These are phyloP conservation scores for Tuber umbilicatum DNA, from an alignment of 495 filamentous ascomycete genomes.

Conservation along the genomic window DNA sequence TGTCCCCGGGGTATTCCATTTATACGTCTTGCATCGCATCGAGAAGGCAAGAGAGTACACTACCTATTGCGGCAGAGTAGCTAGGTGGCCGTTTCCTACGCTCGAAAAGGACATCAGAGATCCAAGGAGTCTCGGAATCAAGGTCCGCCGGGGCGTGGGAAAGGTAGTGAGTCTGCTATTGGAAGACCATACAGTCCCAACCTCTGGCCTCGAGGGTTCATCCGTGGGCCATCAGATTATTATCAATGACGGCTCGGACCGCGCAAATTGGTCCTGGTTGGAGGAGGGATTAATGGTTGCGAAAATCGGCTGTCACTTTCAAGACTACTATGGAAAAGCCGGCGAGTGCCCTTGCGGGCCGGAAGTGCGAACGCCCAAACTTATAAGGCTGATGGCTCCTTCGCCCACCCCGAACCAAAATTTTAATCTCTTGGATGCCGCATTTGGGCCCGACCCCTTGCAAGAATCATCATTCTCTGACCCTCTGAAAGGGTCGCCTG, in stretches of 20 bases:
- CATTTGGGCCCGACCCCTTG: neutral
- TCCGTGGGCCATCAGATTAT: neutral
- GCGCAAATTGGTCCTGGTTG: neutral
- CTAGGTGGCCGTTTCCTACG: slow-evolving; percentile 30
- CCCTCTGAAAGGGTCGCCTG: neutral
- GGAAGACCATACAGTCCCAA: slow-evolving; percentile 18
- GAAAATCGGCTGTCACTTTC: neutral
- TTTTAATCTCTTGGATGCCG: neutral
- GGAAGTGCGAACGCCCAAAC: neutral
- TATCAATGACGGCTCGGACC: neutral
- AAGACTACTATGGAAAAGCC: neutral
- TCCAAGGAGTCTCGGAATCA: slow-evolving; percentile 11
- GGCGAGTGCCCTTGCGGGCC: neutral
- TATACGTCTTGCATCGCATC: slow-evolving; percentile 39
- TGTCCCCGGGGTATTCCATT: slow-evolving; percentile 28
- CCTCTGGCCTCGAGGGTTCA: neutral
- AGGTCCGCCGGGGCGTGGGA: slow-evolving; percentile 17
- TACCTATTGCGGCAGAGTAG: slow-evolving; percentile 37
- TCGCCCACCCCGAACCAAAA: neutral
- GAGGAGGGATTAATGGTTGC: neutral
- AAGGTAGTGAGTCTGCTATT: slow-evolving; percentile 38
- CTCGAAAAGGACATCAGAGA: slow-evolving; percentile 10
- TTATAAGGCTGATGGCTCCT: neutral
- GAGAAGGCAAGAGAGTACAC: slow-evolving; percentile 33
- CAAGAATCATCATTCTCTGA: neutral